A percentile compares a stretch with the other conserved stretches of the same genome.
Conservation (phyloP, 495 filamentous ascomycete species). For the Xylaria castorea region DNA sequence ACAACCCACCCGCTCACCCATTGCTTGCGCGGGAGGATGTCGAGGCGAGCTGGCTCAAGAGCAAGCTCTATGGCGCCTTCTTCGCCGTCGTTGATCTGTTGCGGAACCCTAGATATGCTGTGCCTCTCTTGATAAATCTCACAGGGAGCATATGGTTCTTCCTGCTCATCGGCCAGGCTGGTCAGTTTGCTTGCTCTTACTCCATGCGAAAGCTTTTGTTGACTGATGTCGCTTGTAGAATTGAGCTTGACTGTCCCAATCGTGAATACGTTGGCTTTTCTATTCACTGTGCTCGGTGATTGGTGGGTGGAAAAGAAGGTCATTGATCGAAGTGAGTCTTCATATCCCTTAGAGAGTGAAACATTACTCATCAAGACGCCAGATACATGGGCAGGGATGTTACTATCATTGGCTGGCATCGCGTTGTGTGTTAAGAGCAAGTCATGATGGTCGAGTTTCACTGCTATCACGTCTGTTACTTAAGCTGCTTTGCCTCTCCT, state of each 20-base stretch:
- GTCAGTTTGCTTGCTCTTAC: constrained; percentile 55
- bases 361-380: constrained; percentile 13
- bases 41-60: constrained; percentile 57
- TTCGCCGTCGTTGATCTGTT: constrained; percentile 83
- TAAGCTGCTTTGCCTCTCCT: not conserved
- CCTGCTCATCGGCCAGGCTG: constrained; percentile 87
- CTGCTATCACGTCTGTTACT: not conserved
- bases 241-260: constrained; percentile 93
- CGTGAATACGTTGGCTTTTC: constrained; percentile 89
- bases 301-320: constrained; percentile 94
- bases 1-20: constrained; percentile 61
- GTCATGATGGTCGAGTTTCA: constrained; percentile 32
- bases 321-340: constrained; percentile 71
- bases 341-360: not conserved
- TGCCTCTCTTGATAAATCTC: constrained; percentile 86
- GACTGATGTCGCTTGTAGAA: constrained; percentile 59
- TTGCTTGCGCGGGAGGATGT: constrained; percentile 49
- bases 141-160: constrained; percentile 99
- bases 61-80: constrained; percentile 61
- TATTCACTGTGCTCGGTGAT: constrained; percentile 94
- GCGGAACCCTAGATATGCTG: constrained; percentile 78
- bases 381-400: constrained; percentile 93
- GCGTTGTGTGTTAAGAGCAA: constrained; percentile 82
- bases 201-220: not conserved
- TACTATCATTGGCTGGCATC: constrained; percentile 80